Evolutionary conservation across 2,329 filamentous ascomycete species (phyloP).

Genomic region (Trichoderma hamatum): DNA sequence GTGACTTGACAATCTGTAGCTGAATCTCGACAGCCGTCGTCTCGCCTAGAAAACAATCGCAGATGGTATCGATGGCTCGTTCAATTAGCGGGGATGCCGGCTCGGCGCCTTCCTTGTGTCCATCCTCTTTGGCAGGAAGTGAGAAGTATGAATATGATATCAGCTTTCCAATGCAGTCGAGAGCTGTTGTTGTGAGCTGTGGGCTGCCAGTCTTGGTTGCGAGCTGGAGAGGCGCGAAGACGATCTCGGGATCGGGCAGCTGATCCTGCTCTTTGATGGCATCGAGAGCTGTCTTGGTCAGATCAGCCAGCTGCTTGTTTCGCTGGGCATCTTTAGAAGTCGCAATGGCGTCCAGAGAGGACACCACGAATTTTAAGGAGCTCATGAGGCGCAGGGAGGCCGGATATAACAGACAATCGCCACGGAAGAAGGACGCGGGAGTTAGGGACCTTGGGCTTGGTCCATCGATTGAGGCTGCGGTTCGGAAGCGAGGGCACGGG

Average conservation of each 20-base stretch:
- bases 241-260: constrained; percentile 83
- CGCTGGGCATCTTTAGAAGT: constrained; percentile 88
- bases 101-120: constrained; percentile 46
- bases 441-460: constrained; percentile 23
- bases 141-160: constrained; percentile 99
- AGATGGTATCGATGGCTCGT: constrained; percentile 97
- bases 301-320: constrained; percentile 80
- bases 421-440: constrained; percentile 23
- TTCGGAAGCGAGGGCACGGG: constrained; percentile 9
- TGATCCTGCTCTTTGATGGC: constrained; percentile 86
- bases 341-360: constrained; percentile 88
- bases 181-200: constrained; percentile 81
- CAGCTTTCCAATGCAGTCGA: constrained; percentile 98
- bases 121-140: constrained; percentile 57
- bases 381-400: constrained; percentile 62
- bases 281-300: constrained; percentile 77
- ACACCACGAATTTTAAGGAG: constrained; percentile 94
- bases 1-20: constrained; percentile 96
- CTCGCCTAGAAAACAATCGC: constrained; percentile 98
- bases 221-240: constrained; percentile 88
- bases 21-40: constrained; percentile 90
- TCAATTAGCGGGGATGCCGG: constrained; percentile 78
- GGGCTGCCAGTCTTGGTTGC: constrained; percentile 86
- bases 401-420: constrained; percentile 22
- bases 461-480: constrained; percentile 27